A percentile compares a stretch with the other conserved stretches of the same genome.
These are phyloP conservation scores for Sedum album DNA, from an alignment of 164 flowering plant species.

Conservation along the genomic window DNA sequence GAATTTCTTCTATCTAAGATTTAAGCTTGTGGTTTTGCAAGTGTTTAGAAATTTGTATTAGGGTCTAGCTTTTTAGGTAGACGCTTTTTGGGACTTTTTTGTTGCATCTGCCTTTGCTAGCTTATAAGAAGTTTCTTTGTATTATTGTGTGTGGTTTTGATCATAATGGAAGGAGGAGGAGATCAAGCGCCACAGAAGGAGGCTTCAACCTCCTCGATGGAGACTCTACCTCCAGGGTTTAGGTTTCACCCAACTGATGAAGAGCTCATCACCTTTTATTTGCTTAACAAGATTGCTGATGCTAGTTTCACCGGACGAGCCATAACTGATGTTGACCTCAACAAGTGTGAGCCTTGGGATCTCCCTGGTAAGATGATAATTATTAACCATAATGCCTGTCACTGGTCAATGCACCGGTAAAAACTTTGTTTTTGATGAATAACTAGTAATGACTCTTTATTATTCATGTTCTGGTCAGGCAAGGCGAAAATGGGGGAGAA, in stretches of 20 bases:
- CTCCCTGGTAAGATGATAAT: constrained; percentile 53
- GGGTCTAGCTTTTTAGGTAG: neutral
- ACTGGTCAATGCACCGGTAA: too few relatives aligned
- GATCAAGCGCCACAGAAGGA: constrained; percentile 10
- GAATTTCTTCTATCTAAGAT: neutral
- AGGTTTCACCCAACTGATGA: constrained; percentile 77
- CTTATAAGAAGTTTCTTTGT: neutral
- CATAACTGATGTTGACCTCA: constrained; percentile 75
- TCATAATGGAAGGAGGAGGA: constrained; percentile 14
- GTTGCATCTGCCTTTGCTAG: constrained; percentile 3
- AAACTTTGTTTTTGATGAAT: too few relatives aligned
- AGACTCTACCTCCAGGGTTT: constrained; percentile 64
- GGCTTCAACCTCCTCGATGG: constrained; percentile 30
- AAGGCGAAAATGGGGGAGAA: constrained; percentile 98
- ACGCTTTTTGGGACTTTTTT: neutral
- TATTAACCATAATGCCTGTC: too few relatives aligned
- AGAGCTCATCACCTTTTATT: constrained; percentile 67
- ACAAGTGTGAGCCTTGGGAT: constrained; percentile 91
- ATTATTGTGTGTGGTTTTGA: neutral
- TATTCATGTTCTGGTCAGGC: constrained; percentile 21
- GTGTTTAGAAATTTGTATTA: neutral
- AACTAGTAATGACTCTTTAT: too few relatives aligned
- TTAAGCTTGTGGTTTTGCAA: neutral
- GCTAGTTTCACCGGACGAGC: constrained; percentile 60
- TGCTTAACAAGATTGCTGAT: constrained; percentile 65